Base-by-base conservation (phyloP, 345 rosid species). In the Physaria fendleri region DNA sequence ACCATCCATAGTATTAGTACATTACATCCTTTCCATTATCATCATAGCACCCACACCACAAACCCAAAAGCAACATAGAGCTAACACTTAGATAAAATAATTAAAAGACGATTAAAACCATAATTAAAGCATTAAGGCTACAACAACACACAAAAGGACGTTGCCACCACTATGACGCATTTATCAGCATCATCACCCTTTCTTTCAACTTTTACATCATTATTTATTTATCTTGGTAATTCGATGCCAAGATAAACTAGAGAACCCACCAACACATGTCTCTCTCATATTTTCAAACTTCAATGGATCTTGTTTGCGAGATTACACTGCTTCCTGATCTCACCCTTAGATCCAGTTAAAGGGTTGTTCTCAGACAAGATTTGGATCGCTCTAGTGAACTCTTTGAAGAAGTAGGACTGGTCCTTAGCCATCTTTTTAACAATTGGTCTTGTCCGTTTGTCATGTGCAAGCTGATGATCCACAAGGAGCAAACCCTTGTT, bases 401-500 rank as follows among this genome's bases (percentile, higher is more conserved):
- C 93, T 82, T 84, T 86, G 69, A 88, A 88, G 87, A 86, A 92
- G 77, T 88, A 92, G 57, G 76, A 82, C 56, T 92, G 90, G 71
- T 81, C 85, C 73, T 88, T 92, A 10, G 98, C 98, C 96, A 88
- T 86, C 69, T 92, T 92, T 79, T 86, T 92, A 40, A 92, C 96
- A 64, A 71, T 76, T 39, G 96, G 96, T 68, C 77, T 88, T 12
- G 98, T 92, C 51, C 83, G 72, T 81, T 81, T 88, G 82, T 86
- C 96, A 5, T 74, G 77, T 59, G 95, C 96, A 14, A 92, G 83
- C 43, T 85, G 92, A 52, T 92, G 98, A 77, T 92, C 98, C 52
- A 92, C 98, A 2, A 81, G 68, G 51, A 92, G 58, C 76, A 88
- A 54, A 5, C 95, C 98, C 80, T 92, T 92, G 78, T 81, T 88